A percentile compares a stretch with the other conserved stretches of the same genome.
Conservation (phyloP, 805 yeast genomes). For the Cyberlindnera saturnus region DNA sequence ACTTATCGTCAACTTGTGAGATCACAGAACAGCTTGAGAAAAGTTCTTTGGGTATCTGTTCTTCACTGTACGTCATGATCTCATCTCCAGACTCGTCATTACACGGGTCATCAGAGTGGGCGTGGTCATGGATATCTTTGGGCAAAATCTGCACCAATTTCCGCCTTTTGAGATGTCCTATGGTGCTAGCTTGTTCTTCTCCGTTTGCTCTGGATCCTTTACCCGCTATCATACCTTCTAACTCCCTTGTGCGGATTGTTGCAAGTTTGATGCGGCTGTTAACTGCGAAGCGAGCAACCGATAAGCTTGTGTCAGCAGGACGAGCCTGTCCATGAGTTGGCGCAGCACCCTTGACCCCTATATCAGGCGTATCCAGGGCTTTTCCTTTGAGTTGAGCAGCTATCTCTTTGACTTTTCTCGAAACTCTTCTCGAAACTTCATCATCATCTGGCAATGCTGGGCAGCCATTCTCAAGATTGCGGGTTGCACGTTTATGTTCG, state of each 20-base stretch:
- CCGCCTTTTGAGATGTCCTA: slow-evolving; percentile 6
- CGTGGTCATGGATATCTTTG: neutral
- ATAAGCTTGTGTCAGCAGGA: neutral
- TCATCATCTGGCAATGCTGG: neutral
- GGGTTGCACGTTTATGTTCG: slow-evolving; percentile 2
- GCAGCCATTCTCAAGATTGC: neutral
- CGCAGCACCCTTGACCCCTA: no score
- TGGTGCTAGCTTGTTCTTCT: neutral
- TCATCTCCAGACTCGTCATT: neutral
- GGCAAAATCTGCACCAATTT: slow-evolving; percentile 1
- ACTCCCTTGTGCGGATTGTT: slow-evolving; percentile 7
- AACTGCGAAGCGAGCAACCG: neutral
- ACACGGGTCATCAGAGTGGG: neutral
- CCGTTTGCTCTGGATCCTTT: neutral
- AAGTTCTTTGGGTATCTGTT: slow-evolving; percentile 13
- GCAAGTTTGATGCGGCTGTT: slow-evolving; percentile 8
- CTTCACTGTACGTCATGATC: neutral
- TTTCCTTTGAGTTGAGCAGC: no score
- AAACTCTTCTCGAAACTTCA: no score
- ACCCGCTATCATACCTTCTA: slow-evolving; percentile 7
- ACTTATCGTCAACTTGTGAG: slow-evolving; percentile 58
- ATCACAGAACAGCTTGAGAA: slow-evolving; percentile 30
- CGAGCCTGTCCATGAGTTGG: no score
- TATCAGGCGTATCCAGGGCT: no score
- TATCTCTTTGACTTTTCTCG: no score